A percentile compares a stretch with the other conserved stretches of the same genome.
Conservation (phyloP, 1,139 yeast genomes). For the Debaryomycetaceae sp. region DNA sequence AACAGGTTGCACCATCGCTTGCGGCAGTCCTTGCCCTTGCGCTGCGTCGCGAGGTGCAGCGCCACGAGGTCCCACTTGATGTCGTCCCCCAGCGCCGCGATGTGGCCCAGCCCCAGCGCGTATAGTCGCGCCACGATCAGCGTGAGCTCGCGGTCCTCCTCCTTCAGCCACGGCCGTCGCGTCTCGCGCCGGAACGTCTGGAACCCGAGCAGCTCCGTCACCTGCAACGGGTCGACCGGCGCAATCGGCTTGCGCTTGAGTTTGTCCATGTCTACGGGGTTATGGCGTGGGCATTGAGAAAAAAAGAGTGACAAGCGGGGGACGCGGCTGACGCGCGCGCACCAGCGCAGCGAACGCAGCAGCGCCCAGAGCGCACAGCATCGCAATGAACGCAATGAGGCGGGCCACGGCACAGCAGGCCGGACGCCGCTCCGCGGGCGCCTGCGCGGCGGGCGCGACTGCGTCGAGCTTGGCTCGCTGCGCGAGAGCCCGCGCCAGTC, state of each 20-base stretch:
- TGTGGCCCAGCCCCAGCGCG: conserved; percentile 20
- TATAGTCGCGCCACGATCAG: conserved; percentile 34
- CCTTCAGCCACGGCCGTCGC: conserved; percentile 64
- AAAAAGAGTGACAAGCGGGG: too few relatives aligned
- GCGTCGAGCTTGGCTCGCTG: too few relatives aligned
- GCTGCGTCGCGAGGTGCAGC: conserved; percentile 12
- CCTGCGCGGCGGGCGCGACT: too few relatives aligned
- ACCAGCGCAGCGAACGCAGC: too few relatives aligned
- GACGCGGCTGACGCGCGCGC: too few relatives aligned
- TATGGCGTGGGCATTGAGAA: too few relatives aligned
- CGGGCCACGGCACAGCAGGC: too few relatives aligned
- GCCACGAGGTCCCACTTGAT: conserved; percentile 71
- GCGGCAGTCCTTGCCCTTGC: conserved; percentile 67
- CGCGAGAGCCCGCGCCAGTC: too few relatives aligned
- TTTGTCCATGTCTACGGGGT: too few relatives aligned
- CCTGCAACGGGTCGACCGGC: conserved; percentile 57
- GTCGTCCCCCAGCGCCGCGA: conserved; percentile 9
- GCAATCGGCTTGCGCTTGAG: conserved; percentile 4
- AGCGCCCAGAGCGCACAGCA: too few relatives aligned
- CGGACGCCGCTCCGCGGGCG: too few relatives aligned
- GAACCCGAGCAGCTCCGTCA: conserved; percentile 72
- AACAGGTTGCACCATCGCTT: conserved; percentile 77
- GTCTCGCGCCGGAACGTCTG: conserved; percentile 63
- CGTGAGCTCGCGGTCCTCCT: conserved; percentile 53
- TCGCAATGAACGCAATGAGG: too few relatives aligned